Evolutionary conservation across 1,139 yeast species (phyloP), one percentile per base, ranked within the genome.

Genomic region (Kodamaea anthophila): DNA sequence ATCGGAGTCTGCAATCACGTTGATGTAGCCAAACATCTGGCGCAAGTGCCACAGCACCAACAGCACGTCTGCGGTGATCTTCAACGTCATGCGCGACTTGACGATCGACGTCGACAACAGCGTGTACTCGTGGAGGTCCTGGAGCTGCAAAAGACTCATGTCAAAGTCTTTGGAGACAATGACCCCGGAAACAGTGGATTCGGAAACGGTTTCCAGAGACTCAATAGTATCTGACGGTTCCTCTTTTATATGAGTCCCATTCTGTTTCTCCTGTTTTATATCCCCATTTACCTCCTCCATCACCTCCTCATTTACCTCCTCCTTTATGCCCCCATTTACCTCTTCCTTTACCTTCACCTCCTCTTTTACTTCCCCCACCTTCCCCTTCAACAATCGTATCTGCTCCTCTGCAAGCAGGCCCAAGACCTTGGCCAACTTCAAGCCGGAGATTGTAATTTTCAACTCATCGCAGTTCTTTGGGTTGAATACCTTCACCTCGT

Each of bases 21-120:
- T 77, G 9, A 87, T 72, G 45, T 70, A 75, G 2, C 97, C 97
- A 67, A 91, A 91, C 98, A 93, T 91, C 51, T 88, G 97, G 38
- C 83, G 77, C 38, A 91, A 69, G 51, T 91, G 97, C 86, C 94
- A 91, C 40, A 74, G 71, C 37, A 93, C 74, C 36, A 91, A 65
- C 26, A 84, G 82, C 18, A 84, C 72, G 29, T 83, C 85, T 4
- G 96, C 94, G 50, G 80, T 77, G 29, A 93, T 84, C 32, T 74
- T 71, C 18, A 91, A 60, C 10, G 77, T 69, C 50, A 88, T 95
- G 40, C 83, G 73, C 40, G 94, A 94, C 45, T 79, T 79, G 15
- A 91, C 78, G 9, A 83, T 72, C 2, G 96, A 84, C 1, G 97
- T 84, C 0, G 94, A 79, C 34, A 91, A 65, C 32, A 86, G 93